Evolutionary conservation across 768 basidiomycete genomes (phyloP).

Genomic region (Trametes meyenii): DNA sequence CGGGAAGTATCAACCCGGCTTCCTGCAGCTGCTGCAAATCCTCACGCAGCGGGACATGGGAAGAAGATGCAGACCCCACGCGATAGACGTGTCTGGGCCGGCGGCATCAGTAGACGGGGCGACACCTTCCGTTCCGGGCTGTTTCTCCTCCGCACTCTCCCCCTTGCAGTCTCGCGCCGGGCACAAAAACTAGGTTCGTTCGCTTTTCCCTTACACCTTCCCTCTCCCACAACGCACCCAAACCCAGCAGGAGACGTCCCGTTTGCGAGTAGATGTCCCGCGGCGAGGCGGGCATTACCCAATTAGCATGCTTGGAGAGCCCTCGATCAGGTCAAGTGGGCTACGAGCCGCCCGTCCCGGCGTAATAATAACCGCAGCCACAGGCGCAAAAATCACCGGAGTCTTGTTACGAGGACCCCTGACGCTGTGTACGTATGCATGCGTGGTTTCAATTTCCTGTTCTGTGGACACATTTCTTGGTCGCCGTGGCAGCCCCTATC

Average conservation of each 20-base stretch:
- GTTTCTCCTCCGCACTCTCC: constrained; percentile 8
- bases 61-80: constrained; percentile 6
- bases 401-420: neutral
- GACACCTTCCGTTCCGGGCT: constrained; percentile 6
- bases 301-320: no score
- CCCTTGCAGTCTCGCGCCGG: neutral
- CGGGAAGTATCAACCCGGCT: neutral
- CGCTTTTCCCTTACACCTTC: neutral
- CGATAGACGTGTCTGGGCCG: constrained; percentile 13
- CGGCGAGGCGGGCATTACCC: no score
- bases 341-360: neutral
- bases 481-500: no score
- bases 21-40: constrained; percentile 6
- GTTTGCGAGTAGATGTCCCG: neutral
- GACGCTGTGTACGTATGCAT: neutral
- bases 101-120: constrained; percentile 10
- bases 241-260: neutral
- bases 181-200: neutral
- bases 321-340: neutral
- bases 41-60: constrained; percentile 4
- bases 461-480: no score
- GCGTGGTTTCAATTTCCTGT: neutral
- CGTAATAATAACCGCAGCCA: neutral
- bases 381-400: neutral
- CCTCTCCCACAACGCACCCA: neutral